Evolutionary conservation across 176 grass and related monocot species (phyloP), one percentile per base, ranked within the genome.

Genomic region (Carex pumila): DNA sequence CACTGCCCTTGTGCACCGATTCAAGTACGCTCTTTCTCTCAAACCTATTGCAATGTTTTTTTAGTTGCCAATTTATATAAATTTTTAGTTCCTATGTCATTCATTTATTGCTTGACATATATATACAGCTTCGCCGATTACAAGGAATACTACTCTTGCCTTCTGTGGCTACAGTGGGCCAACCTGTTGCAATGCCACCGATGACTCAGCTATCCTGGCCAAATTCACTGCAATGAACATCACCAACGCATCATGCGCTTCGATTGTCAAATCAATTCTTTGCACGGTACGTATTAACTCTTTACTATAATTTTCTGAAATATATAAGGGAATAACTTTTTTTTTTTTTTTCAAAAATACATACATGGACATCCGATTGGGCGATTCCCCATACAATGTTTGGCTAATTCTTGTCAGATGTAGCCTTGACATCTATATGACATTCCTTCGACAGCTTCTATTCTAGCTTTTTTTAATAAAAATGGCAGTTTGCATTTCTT

Each of bases 141-240:
- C 70, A n/a, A 61, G 87, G 17, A 97, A 97, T 61, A 68, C 56
- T 3, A 84, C 92, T 7, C 90, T 97, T 49, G 19, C 88, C 53
- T 97, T 97, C 92, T 97, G 94, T 52, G 85, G 84, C 4, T 92
- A 94, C 85, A 92, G 79, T 66, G 92, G 94, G 34, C 87, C 87
- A n/a, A 85, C 90, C 85, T 97, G 94, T 86, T 97, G 94, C 90
- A 94, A 90, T 84, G 74, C 90, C 13, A 94, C 85, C 15, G 94
- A 94, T 68, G 94, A 94, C 67, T 69, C 73, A 6, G 70, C 80
- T 30, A 17, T 94, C 77, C 84, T 53, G 90, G 84, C 41, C 43
- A 54, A 90, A 85, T 94, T 97, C 77, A 72, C 64, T 0, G 84
- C 92, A 70, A 92, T 92, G 94, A 91, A 94, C 88, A 92, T 97